phyloP scores from a whole-genome alignment of 2,329 filamentous ascomycete genomes.

The Gnomoniopsis sp. region DNA sequence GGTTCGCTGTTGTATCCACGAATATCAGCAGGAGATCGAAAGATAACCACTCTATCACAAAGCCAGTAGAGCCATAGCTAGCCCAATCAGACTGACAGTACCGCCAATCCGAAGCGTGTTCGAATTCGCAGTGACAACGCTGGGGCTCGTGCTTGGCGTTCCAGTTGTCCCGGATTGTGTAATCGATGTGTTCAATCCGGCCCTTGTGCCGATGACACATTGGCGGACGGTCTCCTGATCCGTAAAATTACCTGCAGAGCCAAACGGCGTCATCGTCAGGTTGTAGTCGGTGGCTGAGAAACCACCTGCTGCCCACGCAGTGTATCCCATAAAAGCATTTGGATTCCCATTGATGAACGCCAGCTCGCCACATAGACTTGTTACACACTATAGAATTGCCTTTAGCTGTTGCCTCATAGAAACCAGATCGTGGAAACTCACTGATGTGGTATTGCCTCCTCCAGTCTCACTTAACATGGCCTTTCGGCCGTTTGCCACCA shows the following conservation, averaged over 20 bases:
- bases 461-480: constrained; percentile 54
- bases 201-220: constrained; percentile 8
- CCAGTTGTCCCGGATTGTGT: neutral
- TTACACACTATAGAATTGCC: constrained; percentile 33
- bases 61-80: neutral
- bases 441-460: constrained; percentile 38
- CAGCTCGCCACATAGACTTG: constrained; percentile 43
- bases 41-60: neutral
- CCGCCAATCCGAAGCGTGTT: neutral
- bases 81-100: neutral
- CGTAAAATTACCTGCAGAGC: constrained; percentile 18
- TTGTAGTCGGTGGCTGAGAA: constrained; percentile 37
- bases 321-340: constrained; percentile 44
- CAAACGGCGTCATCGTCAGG: constrained; percentile 38
- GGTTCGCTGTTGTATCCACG: no score
- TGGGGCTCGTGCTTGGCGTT: neutral
- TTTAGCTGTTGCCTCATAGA: neutral
- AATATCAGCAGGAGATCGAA: no score
- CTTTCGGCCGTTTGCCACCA: constrained; percentile 43
- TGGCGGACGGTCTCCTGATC: constrained; percentile 12
- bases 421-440: constrained; percentile 25
- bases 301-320: constrained; percentile 44
- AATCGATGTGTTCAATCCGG: neutral
- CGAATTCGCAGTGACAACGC: neutral
- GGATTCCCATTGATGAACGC: constrained; percentile 41